phyloP scores from a whole-genome alignment of 768 basidiomycete species.

The Calocybe gangraenosa region DNA sequence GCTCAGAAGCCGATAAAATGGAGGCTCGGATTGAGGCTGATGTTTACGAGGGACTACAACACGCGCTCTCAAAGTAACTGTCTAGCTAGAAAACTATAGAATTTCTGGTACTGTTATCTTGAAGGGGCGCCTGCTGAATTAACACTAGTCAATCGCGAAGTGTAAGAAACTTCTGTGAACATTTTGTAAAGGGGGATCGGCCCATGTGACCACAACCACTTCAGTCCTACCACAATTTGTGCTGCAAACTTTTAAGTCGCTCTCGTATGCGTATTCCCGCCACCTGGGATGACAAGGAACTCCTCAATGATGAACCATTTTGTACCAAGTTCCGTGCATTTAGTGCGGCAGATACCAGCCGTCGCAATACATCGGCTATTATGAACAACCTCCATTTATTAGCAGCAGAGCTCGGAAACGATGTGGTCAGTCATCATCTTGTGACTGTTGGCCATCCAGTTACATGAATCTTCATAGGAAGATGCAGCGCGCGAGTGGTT shows the following conservation, averaged over 20 bases:
- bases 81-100: no score
- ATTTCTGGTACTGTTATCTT: no score
- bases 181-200: no score
- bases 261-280: constrained; percentile 17
- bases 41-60: constrained; percentile 93
- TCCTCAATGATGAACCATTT: constrained; percentile 19
- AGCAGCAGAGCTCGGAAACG: neutral
- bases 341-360: neutral
- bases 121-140: no score
- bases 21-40: constrained; percentile 94
- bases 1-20: constrained; percentile 89
- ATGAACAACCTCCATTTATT: constrained; percentile 3
- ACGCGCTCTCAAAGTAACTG: constrained; percentile 52
- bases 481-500: constrained; percentile 13
- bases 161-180: no score
- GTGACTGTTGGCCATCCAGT: neutral
- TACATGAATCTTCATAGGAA: constrained; percentile 5
- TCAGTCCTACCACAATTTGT: no score
- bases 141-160: no score
- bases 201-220: no score
- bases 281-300: constrained; percentile 20
- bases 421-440: neutral
- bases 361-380: constrained; percentile 3
- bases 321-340: constrained; percentile 6
- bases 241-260: no score